These are phyloP conservation scores for Mortierella claussenii DNA, from an alignment of 192 early-diverging fungal genomes.

Conservation along the genomic window DNA sequence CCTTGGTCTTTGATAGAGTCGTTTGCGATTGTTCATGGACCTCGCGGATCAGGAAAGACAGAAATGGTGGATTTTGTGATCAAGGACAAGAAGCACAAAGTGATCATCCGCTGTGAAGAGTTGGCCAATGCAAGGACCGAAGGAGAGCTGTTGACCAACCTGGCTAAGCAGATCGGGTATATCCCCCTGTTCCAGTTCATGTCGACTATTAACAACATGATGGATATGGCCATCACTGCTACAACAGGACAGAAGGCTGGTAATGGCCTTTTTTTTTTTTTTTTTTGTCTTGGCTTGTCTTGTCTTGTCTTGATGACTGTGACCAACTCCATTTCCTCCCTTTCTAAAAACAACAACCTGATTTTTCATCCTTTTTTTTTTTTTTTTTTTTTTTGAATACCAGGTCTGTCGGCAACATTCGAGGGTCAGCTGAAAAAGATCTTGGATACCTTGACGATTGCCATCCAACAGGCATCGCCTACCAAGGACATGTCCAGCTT, in stretches of 20 bases:
- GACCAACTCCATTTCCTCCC: no score
- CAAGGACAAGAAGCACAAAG: conserved; percentile 73
- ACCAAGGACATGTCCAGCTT: conserved; percentile 57
- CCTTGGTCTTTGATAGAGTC: conserved; percentile 62
- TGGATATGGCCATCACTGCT: conserved; percentile 87
- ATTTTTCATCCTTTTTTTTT: no score
- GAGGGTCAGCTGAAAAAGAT: conserved; percentile 87
- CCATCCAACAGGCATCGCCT: conserved; percentile 53
- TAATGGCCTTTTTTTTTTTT: conserved; percentile 17
- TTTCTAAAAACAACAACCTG: no score
- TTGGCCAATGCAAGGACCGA: conserved; percentile 79
- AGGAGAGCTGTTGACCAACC: conserved; percentile 73
- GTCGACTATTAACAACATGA: conserved; percentile 74
- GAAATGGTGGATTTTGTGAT: conserved; percentile 79
- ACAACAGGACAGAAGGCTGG: conserved; percentile 89
- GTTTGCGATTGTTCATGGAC: conserved; percentile 87
- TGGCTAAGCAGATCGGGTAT: conserved; percentile 91
- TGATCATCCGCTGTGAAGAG: conserved; percentile 83
- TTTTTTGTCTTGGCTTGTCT: no score
- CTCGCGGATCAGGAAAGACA: conserved; percentile 85
- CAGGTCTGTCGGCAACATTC: conserved; percentile 79
- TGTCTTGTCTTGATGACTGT: no score
- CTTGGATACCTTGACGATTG: conserved; percentile 80
- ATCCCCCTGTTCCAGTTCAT: conserved; percentile 91
- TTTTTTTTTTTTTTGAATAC: background rate